Evolutionary conservation across 2,329 filamentous ascomycete species (phyloP).

Genomic region (Calonectria pteridis): DNA sequence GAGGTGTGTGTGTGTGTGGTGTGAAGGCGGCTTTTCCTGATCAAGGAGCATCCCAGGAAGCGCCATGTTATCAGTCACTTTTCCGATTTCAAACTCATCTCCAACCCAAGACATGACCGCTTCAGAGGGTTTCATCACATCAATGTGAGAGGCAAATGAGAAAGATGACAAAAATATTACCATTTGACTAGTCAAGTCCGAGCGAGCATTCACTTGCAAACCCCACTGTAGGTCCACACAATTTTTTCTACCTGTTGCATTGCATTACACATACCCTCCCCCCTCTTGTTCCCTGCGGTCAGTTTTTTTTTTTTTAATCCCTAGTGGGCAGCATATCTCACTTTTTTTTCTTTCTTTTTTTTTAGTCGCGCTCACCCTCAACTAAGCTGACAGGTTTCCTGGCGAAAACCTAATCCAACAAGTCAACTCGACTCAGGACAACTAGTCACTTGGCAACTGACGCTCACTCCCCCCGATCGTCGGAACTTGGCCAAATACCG

Average conservation of each 20-base stretch:
- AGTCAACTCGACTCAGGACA: not conserved
- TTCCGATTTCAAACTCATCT: slow-evolving; percentile 1
- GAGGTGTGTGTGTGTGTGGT: not conserved
- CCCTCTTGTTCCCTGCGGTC: not conserved
- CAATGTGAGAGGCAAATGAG: not conserved
- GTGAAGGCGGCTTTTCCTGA: not conserved
- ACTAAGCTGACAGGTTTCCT: not conserved
- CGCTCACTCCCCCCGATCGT: slow-evolving; percentile 1
- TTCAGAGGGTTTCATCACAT: not conserved
- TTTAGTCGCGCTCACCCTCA: not conserved
- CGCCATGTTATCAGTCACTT: not conserved
- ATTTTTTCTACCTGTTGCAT: not conserved
- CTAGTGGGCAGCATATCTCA: not conserved
- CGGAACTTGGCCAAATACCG: not conserved
- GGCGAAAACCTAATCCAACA: slow-evolving; percentile 4
- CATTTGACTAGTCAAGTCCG: not conserved
- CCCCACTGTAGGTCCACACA: not conserved
- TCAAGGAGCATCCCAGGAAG: not conserved
- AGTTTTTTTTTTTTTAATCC: not conserved
- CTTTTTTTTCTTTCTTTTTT: not conserved
- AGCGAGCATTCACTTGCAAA: not conserved
- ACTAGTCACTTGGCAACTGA: not conserved
- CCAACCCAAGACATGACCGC: slow-evolving; percentile 7
- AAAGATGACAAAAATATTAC: not conserved
- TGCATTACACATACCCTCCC: not conserved